phyloP scores from a whole-genome alignment of 345 rosid genomes.

The Triadica sebifera region DNA sequence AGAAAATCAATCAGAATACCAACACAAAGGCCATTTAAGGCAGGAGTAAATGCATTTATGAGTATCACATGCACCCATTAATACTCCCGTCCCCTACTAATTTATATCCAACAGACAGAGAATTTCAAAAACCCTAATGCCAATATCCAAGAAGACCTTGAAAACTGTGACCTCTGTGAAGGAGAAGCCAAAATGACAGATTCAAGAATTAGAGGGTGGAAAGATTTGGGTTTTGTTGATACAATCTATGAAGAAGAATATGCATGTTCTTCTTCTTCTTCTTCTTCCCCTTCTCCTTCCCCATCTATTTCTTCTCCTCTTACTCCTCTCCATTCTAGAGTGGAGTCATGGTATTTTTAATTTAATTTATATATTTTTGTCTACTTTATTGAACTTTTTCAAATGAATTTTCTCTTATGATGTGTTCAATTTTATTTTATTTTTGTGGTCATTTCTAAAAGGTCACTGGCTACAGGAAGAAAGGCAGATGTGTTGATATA shows the following conservation, averaged over 20 bases:
- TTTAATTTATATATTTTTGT: neutral
- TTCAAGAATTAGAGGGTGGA: constrained; percentile 47
- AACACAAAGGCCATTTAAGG: neutral
- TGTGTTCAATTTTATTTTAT: neutral
- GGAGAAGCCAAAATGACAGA: neutral
- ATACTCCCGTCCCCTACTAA: constrained; percentile 31
- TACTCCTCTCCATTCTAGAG: constrained; percentile 53
- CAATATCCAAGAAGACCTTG: neutral
- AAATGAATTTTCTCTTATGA: neutral
- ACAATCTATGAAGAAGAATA: constrained; percentile 84
- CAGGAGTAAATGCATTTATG: constrained; percentile 46
- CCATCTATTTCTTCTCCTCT: constrained; percentile 38
- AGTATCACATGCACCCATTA: constrained; percentile 57
- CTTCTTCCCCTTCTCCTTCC: constrained; percentile 31
- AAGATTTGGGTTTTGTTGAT: constrained; percentile 59
- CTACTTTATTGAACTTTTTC: too few species aligned
- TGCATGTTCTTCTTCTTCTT: constrained; percentile 33
- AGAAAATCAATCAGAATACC: constrained; percentile 11
- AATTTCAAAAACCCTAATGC: constrained; percentile 24
- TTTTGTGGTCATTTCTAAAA: constrained; percentile 9
- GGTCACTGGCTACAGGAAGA: constrained; percentile 51
- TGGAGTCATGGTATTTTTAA: constrained; percentile 51
- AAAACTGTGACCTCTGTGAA: neutral
- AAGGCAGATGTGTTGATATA: constrained; percentile 54
- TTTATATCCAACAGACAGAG: constrained; percentile 7